Evolutionary conservation across 179 eudicot genomes (phyloP), one percentile per base, ranked within the genome.

Genomic region (Gypsophila paniculata): DNA sequence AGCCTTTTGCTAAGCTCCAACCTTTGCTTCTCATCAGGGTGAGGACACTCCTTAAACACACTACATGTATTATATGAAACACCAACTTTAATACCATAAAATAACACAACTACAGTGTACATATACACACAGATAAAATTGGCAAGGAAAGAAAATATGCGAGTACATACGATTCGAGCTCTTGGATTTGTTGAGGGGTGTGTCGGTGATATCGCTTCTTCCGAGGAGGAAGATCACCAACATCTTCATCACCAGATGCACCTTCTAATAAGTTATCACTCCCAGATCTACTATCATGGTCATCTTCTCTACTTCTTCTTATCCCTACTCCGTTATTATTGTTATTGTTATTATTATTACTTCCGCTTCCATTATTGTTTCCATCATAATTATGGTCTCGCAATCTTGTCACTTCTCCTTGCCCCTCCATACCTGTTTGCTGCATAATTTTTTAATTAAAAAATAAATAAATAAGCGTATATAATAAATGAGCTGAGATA

Each of bases 1-100:
- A 94, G 89, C 82, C 94, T 87, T 65, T 72, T 90, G 76, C 99
- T 92, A 14, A 95, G 93, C 85, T 95, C 99, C 80, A 87, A 65
- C 77, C 99, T 83, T 87, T 90, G 99, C 75, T 95, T 95, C 82
- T 95, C 99, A 83, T 95, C 99, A 17, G 99, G 99, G 75, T 95
- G 99, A 61, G 97, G 99, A 67, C 96, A 95, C 88, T 92, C 96
- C 65, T 95, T 95, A 74, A 95, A 95, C 74, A 95, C 86, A 79
- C 99, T 94, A 60, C 25, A 53, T 10, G 70, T 42, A 53, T 36
- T 19, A 70, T 54, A 58, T 17, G 61, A 68, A 48, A 61, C 22
- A 57, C 12, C 49, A 58, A 19, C 5, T 55, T 52, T 48, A 36
- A 1, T 17, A 38, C 8, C 49, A 54, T 0, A 39, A 3, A 21